Evolutionary conservation across 2,329 filamentous ascomycete species (phyloP).

Genomic region (Penicillium sp.): DNA sequence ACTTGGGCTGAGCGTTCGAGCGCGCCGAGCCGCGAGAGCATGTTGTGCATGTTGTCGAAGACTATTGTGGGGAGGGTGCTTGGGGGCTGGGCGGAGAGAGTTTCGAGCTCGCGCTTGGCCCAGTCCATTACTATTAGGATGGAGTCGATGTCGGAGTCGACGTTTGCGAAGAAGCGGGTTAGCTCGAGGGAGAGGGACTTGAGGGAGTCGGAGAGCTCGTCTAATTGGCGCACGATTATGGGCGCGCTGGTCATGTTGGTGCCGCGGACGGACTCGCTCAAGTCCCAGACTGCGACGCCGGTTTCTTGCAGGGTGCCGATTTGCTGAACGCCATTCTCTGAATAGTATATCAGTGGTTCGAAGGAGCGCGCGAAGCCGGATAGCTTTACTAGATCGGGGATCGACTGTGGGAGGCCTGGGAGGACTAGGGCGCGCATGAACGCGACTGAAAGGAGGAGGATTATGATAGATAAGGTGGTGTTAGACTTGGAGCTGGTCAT

Average conservation of each 20-base stretch:
- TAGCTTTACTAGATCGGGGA: slow-evolving; percentile 85
- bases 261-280: slow-evolving; percentile 82
- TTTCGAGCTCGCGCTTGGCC: slow-evolving; percentile 79
- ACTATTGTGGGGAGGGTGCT: slow-evolving; percentile 65
- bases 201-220: slow-evolving; percentile 79
- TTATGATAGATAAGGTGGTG: slow-evolving; percentile 59
- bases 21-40: slow-evolving; percentile 59
- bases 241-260: slow-evolving; percentile 89
- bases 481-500: slow-evolving; percentile 70
- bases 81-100: slow-evolving; percentile 61
- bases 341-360: slow-evolving; percentile 92
- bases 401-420: slow-evolving; percentile 64
- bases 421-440: slow-evolving; percentile 66
- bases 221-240: slow-evolving; percentile 80
- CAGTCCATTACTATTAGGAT: slow-evolving; percentile 96
- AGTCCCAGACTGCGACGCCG: slow-evolving; percentile 89
- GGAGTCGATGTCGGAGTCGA: slow-evolving; percentile 88
- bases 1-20: slow-evolving; percentile 37
- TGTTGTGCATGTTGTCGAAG: slow-evolving; percentile 78
- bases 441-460: slow-evolving; percentile 63
- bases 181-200: slow-evolving; percentile 82
- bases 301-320: slow-evolving; percentile 87
- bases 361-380: slow-evolving; percentile 86
- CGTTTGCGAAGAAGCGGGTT: slow-evolving; percentile 87
- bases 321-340: slow-evolving; percentile 81